Percentiles rank a stretch among this genome's conserved stretches.
phyloP scores from a whole-genome alignment of 163 green algal species.

The Prototheca wickerhamii region DNA sequence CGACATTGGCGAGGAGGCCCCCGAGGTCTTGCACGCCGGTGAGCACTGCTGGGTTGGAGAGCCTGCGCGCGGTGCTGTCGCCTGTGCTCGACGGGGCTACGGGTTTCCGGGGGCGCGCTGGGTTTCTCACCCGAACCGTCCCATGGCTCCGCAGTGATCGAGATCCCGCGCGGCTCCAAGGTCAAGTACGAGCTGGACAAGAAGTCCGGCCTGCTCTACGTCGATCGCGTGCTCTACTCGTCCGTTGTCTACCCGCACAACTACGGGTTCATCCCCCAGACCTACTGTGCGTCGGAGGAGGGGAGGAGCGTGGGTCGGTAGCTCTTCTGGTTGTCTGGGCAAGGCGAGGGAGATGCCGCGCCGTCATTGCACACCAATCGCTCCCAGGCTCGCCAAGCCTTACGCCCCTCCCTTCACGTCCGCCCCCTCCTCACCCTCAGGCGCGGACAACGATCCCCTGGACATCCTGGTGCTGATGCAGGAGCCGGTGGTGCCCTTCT shows the following conservation, averaged over 20 bases:
- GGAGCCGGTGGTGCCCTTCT: constrained; percentile 83
- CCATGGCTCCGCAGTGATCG: constrained; percentile 30
- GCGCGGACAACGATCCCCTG: constrained; percentile 85
- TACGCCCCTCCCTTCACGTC: background rate
- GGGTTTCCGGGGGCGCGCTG: no score
- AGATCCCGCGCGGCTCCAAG: constrained; percentile 50
- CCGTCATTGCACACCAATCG: no score
- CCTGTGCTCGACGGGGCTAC: no score
- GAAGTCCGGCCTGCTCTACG: constrained; percentile 61
- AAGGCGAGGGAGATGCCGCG: no score
- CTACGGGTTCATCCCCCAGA: constrained; percentile 66
- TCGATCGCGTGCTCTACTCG: constrained; percentile 92
- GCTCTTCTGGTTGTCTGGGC: no score
- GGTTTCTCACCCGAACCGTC: no score
- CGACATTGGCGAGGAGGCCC: constrained; percentile 40
- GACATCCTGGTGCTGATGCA: constrained; percentile 96
- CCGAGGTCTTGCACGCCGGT: constrained; percentile 26
- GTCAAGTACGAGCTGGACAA: constrained; percentile 47
- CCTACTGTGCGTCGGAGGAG: constrained; percentile 25
- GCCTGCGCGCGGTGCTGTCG: no score
- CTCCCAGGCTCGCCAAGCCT: no score
- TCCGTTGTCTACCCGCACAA: constrained; percentile 94
- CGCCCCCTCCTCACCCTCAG: constrained; percentile 23
- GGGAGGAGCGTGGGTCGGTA: background rate
- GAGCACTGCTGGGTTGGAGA: no score